Conservation (phyloP, 176 grass and related monocot genomes). For the Hyparrhenia diplandra region DNA sequence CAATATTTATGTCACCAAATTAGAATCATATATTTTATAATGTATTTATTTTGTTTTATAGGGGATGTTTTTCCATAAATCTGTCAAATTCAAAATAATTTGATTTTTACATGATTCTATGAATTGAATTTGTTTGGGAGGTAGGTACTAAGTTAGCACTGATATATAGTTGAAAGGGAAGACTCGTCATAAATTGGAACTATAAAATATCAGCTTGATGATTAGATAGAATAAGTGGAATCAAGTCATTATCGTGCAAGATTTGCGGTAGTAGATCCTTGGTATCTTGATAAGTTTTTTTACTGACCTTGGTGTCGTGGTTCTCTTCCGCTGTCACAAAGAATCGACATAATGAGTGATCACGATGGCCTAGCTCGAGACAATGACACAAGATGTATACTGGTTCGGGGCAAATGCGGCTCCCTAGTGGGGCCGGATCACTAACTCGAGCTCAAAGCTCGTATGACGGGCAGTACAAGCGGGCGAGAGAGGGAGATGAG, state of each 20-base stretch:
- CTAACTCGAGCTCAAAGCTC: too few species aligned
- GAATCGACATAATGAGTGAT: too few species aligned
- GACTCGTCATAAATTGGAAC: not conserved
- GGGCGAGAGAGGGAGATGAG: too few species aligned
- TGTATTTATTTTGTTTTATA: not conserved
- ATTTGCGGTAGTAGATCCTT: not conserved
- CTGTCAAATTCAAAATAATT: not conserved
- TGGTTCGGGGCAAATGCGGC: too few species aligned
- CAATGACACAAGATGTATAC: too few species aligned
- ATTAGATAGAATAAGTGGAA: not conserved
- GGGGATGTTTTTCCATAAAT: too few species aligned
- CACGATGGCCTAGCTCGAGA: too few species aligned
- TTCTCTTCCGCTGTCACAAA: too few species aligned
- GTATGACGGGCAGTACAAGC: too few species aligned
- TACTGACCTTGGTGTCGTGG: not conserved
- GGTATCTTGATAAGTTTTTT: not conserved
- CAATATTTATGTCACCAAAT: not conserved
- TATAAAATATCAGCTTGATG: not conserved
- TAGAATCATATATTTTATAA: not conserved
- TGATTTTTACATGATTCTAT: not conserved
- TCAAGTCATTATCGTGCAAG: not conserved
- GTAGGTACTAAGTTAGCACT: too few species aligned
- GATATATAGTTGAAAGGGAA: not conserved
- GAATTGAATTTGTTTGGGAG: not conserved
- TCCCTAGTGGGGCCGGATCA: too few species aligned